phyloP scores from a whole-genome alignment of 2,329 filamentous ascomycete genomes.

The Colletotrichum orbiculare region DNA sequence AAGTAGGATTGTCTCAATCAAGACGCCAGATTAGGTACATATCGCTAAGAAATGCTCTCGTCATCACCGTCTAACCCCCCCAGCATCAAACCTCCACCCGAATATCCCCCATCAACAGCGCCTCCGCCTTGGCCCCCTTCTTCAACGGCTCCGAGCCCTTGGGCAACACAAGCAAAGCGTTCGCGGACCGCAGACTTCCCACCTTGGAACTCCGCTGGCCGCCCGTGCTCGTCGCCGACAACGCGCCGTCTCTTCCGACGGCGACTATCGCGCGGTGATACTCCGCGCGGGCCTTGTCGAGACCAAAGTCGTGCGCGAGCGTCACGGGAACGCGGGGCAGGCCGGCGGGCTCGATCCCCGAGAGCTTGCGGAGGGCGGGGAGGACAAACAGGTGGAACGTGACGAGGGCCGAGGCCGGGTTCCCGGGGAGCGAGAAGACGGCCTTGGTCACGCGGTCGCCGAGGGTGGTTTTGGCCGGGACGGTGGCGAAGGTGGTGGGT shows the following conservation, averaged over 20 bases:
- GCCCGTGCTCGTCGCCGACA: constrained; percentile 86
- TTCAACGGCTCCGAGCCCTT: constrained; percentile 70
- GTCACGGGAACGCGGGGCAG: constrained; percentile 78
- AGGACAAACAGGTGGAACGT: constrained; percentile 95
- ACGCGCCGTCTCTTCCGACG: constrained; percentile 71
- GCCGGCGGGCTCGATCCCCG: constrained; percentile 75
- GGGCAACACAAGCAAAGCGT: constrained; percentile 84
- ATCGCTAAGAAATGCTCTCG: too few species aligned
- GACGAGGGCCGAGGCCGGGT: constrained; percentile 92
- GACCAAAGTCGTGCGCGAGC: constrained; percentile 76
- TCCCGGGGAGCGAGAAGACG: constrained; percentile 92
- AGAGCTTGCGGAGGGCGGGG: constrained; percentile 82
- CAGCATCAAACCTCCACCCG: constrained; percentile 36
- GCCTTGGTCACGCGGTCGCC: constrained; percentile 72
- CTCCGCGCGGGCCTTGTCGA: constrained; percentile 83
- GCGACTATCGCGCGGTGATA: constrained; percentile 88
- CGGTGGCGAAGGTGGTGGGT: constrained; percentile 94
- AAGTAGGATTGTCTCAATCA: too few species aligned
- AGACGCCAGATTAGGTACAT: too few species aligned
- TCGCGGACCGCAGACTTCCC: constrained; percentile 88
- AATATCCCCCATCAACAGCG: constrained; percentile 77
- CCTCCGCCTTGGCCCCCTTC: constrained; percentile 79
- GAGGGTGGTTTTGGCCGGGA: constrained; percentile 72
- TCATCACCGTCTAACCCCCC: too few species aligned
- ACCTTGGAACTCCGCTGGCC: constrained; percentile 90